Evolutionary conservation across 805 yeast genomes (phyloP).

Genomic region (Ogataea pilisensis): DNA sequence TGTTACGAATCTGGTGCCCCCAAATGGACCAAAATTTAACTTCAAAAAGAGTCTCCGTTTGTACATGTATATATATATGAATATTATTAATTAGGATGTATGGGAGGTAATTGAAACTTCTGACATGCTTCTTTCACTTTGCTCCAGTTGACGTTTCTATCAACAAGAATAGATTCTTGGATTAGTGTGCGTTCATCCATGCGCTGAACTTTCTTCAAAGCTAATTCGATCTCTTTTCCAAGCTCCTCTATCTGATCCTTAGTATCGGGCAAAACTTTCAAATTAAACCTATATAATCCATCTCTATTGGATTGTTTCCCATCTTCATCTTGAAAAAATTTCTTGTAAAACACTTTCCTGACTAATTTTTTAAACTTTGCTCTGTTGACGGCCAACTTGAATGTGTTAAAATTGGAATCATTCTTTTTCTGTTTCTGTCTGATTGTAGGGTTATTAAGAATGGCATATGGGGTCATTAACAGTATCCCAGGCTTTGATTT

Average conservation of each 20-base stretch:
- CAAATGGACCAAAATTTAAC: conserved; percentile 39
- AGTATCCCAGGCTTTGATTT: conserved; percentile 31
- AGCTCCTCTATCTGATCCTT: conserved; percentile 14
- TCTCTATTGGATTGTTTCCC: conserved; percentile 9
- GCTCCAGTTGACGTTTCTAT: conserved; percentile 18
- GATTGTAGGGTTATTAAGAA: background rate
- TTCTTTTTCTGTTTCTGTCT: background rate
- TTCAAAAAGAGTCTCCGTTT: too few species aligned
- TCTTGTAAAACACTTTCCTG: conserved; percentile 16
- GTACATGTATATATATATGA: too few species aligned
- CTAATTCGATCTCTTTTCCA: conserved; percentile 8
- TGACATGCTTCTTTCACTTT: conserved; percentile 7
- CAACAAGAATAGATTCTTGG: conserved; percentile 6
- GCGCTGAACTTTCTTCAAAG: conserved; percentile 15
- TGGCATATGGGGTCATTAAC: conserved; percentile 4
- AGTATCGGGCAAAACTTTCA: conserved; percentile 10
- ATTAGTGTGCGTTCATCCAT: conserved; percentile 4
- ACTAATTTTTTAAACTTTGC: conserved; percentile 18
- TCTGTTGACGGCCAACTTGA: conserved; percentile 25
- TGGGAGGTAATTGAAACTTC: conserved; percentile 6
- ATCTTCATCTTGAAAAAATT: conserved; percentile 8
- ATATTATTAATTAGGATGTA: too few species aligned
- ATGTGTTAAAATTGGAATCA: conserved; percentile 14
- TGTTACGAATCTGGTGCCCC: conserved; percentile 43
- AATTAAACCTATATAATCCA: conserved; percentile 25